Percentiles rank a stretch among this genome's conserved stretches.
Evolutionary conservation across 2,329 filamentous ascomycete species (phyloP).

Genomic region (Trichoderma sp.): DNA sequence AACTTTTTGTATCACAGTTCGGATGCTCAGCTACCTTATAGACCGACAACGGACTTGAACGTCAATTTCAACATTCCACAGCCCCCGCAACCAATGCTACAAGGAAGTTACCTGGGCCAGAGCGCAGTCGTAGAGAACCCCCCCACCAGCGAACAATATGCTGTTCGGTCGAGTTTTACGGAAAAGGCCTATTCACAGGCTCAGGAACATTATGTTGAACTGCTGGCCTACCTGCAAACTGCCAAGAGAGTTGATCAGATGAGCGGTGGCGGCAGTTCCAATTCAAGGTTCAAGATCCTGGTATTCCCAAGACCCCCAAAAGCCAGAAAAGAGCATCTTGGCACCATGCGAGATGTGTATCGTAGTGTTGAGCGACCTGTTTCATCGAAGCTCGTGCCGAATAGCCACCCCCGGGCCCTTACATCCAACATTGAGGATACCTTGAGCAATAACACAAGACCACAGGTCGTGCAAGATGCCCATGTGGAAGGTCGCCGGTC

Average conservation of each 20-base stretch:
- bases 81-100: not conserved
- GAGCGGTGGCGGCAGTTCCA: conserved; percentile 38
- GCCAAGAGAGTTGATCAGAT: conserved; percentile 48
- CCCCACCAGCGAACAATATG: not conserved
- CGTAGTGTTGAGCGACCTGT: not conserved
- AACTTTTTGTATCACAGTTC: not conserved
- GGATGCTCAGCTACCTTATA: not conserved
- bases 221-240: conserved; percentile 63
- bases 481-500: not conserved
- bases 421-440: conserved; percentile 12
- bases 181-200: conserved; percentile 68
- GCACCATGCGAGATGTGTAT: not conserved
- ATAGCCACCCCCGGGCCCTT: not conserved
- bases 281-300: conserved; percentile 46
- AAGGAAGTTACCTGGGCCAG: not conserved
- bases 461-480: not conserved
- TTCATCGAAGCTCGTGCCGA: not conserved
- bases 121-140: not conserved
- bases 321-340: conserved; percentile 18
- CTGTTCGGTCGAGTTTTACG: conserved; percentile 49
- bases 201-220: conserved; percentile 69
- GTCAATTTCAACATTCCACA: not conserved
- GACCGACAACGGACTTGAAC: not conserved
- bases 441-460: not conserved
- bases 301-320: conserved; percentile 55